These are phyloP conservation scores for Aspergillus taichungensis DNA, from an alignment of 495 filamentous ascomycete species.

Conservation along the genomic window DNA sequence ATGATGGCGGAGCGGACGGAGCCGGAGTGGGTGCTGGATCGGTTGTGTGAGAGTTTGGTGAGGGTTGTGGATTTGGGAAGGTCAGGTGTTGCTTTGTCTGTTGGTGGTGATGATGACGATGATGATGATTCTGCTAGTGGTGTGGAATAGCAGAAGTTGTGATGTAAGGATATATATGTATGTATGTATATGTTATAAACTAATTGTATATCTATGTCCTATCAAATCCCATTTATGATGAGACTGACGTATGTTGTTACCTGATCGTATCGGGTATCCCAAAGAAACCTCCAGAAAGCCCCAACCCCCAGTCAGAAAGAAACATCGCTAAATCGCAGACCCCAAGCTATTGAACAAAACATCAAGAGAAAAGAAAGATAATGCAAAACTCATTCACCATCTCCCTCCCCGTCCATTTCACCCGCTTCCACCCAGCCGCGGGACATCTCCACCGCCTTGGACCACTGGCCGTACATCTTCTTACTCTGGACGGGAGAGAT, in stretches of 20 bases:
- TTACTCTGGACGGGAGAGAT: slow-evolving; percentile 51
- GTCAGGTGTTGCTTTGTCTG: too few species aligned
- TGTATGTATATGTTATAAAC: too few species aligned
- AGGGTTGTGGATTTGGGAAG: too few species aligned
- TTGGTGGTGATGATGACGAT: too few species aligned
- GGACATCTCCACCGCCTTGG: slow-evolving; percentile 83
- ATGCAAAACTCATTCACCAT: slow-evolving; percentile 10
- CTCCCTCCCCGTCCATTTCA: slow-evolving; percentile 30
- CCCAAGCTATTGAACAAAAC: not conserved
- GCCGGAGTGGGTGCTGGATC: slow-evolving; percentile 51
- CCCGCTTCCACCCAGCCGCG: slow-evolving; percentile 64
- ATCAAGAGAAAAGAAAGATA: slow-evolving; percentile 3
- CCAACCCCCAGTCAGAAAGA: not conserved
- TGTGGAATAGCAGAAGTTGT: too few species aligned
- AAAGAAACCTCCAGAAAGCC: slow-evolving; percentile 5
- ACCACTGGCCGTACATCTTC: slow-evolving; percentile 72
- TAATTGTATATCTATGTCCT: not conserved
- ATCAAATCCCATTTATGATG: not conserved
- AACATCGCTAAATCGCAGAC: not conserved
- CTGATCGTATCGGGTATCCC: slow-evolving; percentile 9
- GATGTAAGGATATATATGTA: too few species aligned
- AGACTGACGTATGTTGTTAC: not conserved
- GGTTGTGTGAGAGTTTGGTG: slow-evolving; percentile 50
- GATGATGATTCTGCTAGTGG: too few species aligned
- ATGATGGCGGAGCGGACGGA: slow-evolving; percentile 49